phyloP scores from a whole-genome alignment of 2,329 filamentous ascomycete species.

The Chaetomium strumarium region DNA sequence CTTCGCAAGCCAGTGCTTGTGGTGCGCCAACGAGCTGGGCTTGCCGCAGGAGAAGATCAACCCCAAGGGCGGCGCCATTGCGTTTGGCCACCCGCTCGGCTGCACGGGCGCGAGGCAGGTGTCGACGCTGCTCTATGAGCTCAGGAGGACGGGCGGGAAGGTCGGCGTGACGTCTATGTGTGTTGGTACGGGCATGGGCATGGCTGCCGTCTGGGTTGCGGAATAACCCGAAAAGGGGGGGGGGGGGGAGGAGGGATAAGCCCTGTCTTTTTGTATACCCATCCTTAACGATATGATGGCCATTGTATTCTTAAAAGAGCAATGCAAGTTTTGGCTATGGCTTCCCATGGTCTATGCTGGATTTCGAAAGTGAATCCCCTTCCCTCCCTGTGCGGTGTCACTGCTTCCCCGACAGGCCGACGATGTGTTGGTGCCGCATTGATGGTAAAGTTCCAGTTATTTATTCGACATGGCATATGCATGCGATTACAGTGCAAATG shows the following conservation, averaged over 20 bases:
- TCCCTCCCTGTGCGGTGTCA: no score
- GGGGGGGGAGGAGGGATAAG: neutral
- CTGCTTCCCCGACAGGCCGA: no score
- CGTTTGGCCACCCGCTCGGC: constrained; percentile 90
- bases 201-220: constrained; percentile 93
- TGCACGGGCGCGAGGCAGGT: constrained; percentile 94
- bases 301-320: constrained; percentile 10
- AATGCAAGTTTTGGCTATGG: constrained; percentile 5
- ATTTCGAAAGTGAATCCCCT: no score
- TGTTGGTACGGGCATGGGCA: constrained; percentile 93
- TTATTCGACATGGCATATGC: no score
- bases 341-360: neutral
- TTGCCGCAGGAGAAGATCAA: constrained; percentile 85
- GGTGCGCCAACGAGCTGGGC: constrained; percentile 83
- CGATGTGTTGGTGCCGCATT: no score
- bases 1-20: constrained; percentile 91
- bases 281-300: constrained; percentile 11
- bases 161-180: constrained; percentile 95
- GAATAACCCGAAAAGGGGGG: constrained; percentile 18
- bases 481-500: no score
- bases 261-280: constrained; percentile 14
- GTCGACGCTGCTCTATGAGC: constrained; percentile 83
- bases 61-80: constrained; percentile 94
- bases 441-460: no score
- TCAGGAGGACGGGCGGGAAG: constrained; percentile 76